These are phyloP conservation scores for Phytophthora hybrid DNA, from an alignment of 352 stramenopile species.

Conservation along the genomic window DNA sequence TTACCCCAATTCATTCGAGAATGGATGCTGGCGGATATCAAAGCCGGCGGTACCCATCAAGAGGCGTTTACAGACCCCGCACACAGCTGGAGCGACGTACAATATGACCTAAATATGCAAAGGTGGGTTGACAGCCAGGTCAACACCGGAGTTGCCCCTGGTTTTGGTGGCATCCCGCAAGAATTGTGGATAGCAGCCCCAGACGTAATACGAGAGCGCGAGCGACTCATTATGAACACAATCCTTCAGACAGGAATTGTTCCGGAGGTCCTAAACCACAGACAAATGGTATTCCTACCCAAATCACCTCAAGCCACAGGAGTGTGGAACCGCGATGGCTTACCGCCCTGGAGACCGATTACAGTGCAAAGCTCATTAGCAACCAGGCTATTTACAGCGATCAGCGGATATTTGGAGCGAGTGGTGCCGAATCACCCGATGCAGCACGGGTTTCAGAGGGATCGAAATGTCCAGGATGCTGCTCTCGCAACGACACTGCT, in stretches of 20 bases:
- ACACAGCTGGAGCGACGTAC: background rate
- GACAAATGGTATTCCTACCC: slow-evolving; percentile 2
- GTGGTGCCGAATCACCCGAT: slow-evolving; percentile 6
- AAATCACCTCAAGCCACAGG: background rate
- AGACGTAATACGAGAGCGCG: background rate
- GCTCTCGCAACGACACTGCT: background rate
- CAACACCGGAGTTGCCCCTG: slow-evolving; percentile 1
- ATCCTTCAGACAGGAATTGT: background rate
- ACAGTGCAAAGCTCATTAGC: slow-evolving; percentile 4
- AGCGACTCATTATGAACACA: background rate
- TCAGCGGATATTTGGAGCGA: slow-evolving; percentile 6
- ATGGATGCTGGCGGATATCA: slow-evolving; percentile 13
- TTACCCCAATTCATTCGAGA: slow-evolving; percentile 5
- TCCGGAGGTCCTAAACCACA: background rate
- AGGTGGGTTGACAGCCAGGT: background rate
- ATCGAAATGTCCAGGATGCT: slow-evolving; percentile 8
- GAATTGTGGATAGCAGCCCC: background rate
- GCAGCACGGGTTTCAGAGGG: slow-evolving; percentile 14
- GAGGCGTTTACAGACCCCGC: background rate
- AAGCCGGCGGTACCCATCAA: slow-evolving; percentile 1
- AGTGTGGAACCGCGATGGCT: background rate
- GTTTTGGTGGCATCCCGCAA: background rate
- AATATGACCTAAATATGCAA: background rate
- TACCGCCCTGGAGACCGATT: slow-evolving; percentile 11
- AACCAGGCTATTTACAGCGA: slow-evolving; percentile 6